Base-by-base conservation (phyloP, 306 rosid genomes). In the Urtica urens region DNA sequence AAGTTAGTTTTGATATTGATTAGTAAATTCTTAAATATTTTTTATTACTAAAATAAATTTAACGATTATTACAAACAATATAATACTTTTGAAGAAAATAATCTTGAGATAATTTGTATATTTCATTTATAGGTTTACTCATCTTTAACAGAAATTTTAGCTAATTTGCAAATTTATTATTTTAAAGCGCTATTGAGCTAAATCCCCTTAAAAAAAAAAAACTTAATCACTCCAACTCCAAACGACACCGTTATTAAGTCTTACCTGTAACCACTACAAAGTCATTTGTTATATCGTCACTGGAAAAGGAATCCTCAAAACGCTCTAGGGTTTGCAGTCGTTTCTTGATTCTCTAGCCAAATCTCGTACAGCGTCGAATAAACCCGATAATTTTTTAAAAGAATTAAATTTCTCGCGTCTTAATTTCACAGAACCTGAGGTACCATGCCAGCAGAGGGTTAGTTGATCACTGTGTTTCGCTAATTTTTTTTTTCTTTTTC, bases 321-420 rank as follows among this genome's bases (percentile, higher is more conserved):
- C 67, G 67, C 24, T 53, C 49, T 62, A 62, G 60, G 67, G 53
- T 28, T 49, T 49, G 49, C 2, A 29, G 67, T 62, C 67, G 67
- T 62, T 62, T 60, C 17, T 16, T 43, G 18, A 30, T 51, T 24
- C 12, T 40, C 37, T n/a, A 39, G 22, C n/a, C 59, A 10, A 27
- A 7, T 24, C 20, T 22, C 38, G 16, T 18, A 35, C 28, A 19
- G 25, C 38, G 28, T 19, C 39, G 6, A 29, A 18, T 24, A 49
- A 17, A 48, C 2, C 25, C 38, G 0, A 13, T 49, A 17, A 12
- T 9, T 49, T n/a, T 7, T 7, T 10, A 6, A 3, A 27, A 13
- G 15, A 5, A n/a, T 49, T 3, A 18, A 25, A 27, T 18, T 29
- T 17, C 4, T 35, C n/a, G 35, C n/a, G 38, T 17, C 34, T 7